phyloP scores from a whole-genome alignment of 805 yeast genomes.

The Yarrowia keelungensis region DNA sequence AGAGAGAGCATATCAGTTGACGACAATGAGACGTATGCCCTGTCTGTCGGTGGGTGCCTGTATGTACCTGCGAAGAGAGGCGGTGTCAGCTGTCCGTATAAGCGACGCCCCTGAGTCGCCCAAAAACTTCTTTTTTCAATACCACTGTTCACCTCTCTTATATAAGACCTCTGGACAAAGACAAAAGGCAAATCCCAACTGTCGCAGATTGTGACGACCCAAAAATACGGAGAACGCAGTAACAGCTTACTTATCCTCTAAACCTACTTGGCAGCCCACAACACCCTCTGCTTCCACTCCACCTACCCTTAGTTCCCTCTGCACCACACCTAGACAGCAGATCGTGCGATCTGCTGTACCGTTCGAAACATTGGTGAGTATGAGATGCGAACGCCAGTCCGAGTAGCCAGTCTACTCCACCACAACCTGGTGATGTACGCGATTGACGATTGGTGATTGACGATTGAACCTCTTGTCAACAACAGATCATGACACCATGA shows the following conservation, averaged over 20 bases:
- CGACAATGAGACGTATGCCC: neutral
- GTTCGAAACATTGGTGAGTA: conserved; percentile 14
- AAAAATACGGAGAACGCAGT: conserved; percentile 19
- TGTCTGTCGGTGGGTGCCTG: neutral
- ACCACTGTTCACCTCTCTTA: too few species aligned
- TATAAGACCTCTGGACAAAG: neutral
- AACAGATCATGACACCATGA: too few species aligned
- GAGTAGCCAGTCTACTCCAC: neutral
- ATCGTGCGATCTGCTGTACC: conserved; percentile 28
- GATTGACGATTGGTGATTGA: too few species aligned
- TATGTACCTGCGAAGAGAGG: neutral
- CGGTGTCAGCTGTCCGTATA: too few species aligned
- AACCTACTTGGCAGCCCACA: conserved; percentile 26
- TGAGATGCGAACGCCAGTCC: too few species aligned
- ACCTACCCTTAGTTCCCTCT: conserved; percentile 6
- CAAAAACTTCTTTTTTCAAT: too few species aligned
- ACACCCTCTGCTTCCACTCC: conserved; percentile 6
- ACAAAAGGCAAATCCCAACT: conserved; percentile 13
- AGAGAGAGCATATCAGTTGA: neutral
- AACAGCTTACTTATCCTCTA: conserved; percentile 10
- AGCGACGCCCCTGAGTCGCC: too few species aligned
- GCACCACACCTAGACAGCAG: conserved; percentile 17
- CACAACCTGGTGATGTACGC: neutral
- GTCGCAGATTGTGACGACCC: conserved; percentile 25
- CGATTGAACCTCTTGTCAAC: too few species aligned